Conservation (phyloP, 2,329 filamentous ascomycete genomes). For the Chrysoporthe cubensis region DNA sequence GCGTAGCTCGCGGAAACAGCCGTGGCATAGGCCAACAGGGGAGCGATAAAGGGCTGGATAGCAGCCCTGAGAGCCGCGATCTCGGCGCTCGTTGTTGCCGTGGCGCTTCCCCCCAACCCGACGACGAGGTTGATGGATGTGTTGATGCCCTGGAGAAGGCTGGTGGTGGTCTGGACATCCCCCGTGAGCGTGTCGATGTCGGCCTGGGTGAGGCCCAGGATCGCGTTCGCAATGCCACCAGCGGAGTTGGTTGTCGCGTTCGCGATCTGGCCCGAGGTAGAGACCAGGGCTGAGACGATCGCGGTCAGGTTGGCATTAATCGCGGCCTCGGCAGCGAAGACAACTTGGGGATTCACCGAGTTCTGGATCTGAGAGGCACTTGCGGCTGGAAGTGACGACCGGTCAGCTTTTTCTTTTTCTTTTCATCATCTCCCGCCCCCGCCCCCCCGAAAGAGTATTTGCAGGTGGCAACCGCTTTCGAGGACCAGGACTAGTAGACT, state of each 20-base stretch:
- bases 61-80: neutral
- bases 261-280: neutral
- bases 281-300: neutral
- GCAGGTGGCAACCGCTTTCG: no score
- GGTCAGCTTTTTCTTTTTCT: neutral
- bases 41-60: neutral
- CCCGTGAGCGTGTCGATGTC: slow-evolving; percentile 1
- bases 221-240: neutral
- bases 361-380: neutral
- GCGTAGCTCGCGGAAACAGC: slow-evolving; percentile 2
- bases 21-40: neutral
- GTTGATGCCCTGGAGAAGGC: neutral
- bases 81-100: neutral
- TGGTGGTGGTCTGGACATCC: neutral
- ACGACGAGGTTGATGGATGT: neutral
- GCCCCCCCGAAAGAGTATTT: no score
- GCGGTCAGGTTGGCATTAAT: neutral
- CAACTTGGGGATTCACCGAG: neutral
- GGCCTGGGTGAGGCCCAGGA: neutral
- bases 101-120: neutral
- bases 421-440: no score
- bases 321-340: neutral
- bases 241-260: neutral
- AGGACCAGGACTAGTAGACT: neutral
- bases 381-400: neutral